Evolutionary conservation across 306 rosid genomes (phyloP).

Genomic region (Dalbergia cochinchinensis): DNA sequence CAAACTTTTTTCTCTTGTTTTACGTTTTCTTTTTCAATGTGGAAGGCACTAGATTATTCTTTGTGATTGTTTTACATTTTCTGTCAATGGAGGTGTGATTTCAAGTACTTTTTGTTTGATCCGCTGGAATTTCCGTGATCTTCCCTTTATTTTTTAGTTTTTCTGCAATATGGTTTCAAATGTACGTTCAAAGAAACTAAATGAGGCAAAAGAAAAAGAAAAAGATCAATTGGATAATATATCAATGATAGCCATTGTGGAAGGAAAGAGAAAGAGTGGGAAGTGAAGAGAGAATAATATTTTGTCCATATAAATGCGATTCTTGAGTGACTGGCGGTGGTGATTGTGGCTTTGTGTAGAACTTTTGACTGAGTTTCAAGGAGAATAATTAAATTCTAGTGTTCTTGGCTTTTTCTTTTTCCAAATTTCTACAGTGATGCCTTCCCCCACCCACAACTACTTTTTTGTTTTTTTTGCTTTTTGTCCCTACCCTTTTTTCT

Average conservation of each 20-base stretch:
- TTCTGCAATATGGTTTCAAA: constrained; percentile 42
- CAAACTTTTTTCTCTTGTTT: constrained; percentile 7
- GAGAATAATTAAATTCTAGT: constrained; percentile 49
- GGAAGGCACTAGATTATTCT: neutral
- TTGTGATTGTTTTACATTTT: too few species aligned
- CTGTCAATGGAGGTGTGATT: neutral
- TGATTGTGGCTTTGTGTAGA: constrained; percentile 44
- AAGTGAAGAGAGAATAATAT: constrained; percentile 34
- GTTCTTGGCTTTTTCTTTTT: constrained; percentile 41
- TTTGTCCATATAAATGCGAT: constrained; percentile 42
- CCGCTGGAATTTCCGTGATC: constrained; percentile 30
- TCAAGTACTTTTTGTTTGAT: constrained; percentile 42
- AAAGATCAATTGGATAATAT: constrained; percentile 25
- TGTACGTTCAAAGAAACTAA: constrained; percentile 20
- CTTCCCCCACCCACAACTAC: constrained; percentile 15
- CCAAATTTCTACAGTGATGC: constrained; percentile 41
- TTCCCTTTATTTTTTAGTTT: constrained; percentile 35
- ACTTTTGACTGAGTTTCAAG: constrained; percentile 55
- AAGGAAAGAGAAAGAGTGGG: constrained; percentile 47
- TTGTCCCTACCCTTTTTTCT: constrained; percentile 36
- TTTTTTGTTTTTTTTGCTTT: constrained; percentile 14
- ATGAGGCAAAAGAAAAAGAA: constrained; percentile 2
- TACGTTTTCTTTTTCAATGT: constrained; percentile 40
- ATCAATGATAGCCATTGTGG: constrained; percentile 42
- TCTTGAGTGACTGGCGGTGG: constrained; percentile 50